Conservation (phyloP, 75 land plant species). For the Pinus tabuliformis region DNA sequence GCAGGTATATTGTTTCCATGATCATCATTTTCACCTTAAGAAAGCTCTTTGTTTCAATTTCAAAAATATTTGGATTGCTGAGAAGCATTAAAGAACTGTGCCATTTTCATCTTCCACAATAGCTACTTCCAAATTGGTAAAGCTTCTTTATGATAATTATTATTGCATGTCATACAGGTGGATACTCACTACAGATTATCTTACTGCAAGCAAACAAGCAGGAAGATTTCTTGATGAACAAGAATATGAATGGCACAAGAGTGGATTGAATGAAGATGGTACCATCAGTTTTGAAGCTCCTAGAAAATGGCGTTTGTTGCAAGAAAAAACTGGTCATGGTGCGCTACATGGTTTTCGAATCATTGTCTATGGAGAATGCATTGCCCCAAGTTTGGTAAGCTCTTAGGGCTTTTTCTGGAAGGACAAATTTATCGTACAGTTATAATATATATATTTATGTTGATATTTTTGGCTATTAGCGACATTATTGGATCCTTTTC, state of each 20-base stretch:
- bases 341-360: slow-evolving; percentile 78
- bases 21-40: not conserved
- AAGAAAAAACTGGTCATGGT: slow-evolving; percentile 70
- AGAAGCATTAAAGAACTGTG: not conserved
- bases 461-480: not conserved
- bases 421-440: not conserved
- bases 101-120: not conserved
- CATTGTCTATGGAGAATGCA: slow-evolving; percentile 85
- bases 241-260: slow-evolving; percentile 75
- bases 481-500: not conserved
- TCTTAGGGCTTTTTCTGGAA: not conserved
- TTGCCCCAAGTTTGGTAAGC: slow-evolving; percentile 76
- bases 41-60: not conserved
- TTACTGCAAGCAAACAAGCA: slow-evolving; percentile 60
- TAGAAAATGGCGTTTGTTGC: slow-evolving; percentile 75
- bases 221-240: slow-evolving; percentile 69
- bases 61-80: not conserved
- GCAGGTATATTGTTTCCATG: slow-evolving; percentile 46
- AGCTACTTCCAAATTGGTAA: not conserved
- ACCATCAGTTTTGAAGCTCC: slow-evolving; percentile 80
- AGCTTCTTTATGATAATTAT: not conserved
- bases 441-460: not conserved
- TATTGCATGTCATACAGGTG: slow-evolving; percentile 50
- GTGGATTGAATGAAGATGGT: slow-evolving; percentile 66
- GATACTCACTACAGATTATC: slow-evolving; percentile 71